phyloP scores from a whole-genome alignment of 2,329 filamentous ascomycete genomes.

The Trichoderma koningii region DNA sequence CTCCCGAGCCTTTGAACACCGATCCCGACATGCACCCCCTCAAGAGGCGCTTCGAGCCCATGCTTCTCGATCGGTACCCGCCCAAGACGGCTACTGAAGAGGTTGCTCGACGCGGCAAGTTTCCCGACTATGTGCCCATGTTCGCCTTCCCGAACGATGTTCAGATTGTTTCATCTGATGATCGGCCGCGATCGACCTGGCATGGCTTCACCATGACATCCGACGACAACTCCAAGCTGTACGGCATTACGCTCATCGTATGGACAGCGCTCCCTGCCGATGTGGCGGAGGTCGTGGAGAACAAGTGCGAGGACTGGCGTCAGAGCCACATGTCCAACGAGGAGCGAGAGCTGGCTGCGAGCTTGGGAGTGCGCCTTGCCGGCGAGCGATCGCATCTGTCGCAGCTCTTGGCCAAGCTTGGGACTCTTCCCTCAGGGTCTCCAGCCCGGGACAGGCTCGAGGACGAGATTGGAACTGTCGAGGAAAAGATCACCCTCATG shows the following conservation, averaged over 20 bases:
- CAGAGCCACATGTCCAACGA: conserved; percentile 86
- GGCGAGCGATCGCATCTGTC: conserved; percentile 88
- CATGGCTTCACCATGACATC: conserved; percentile 98
- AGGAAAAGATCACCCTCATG: conserved; percentile 97
- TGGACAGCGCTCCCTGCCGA: conserved; percentile 86
- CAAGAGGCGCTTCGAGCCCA: conserved; percentile 90
- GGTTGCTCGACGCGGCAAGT: conserved; percentile 74
- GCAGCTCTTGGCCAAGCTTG: conserved; percentile 79
- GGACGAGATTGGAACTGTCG: conserved; percentile 91
- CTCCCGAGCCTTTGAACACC: conserved; percentile 84
- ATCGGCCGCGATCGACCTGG: conserved; percentile 94
- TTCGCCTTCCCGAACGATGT: conserved; percentile 99
- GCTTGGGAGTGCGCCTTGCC: conserved; percentile 84
- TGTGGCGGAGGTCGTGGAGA: conserved; percentile 81
- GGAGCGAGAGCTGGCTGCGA: conserved; percentile 88
- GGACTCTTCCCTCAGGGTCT: conserved; percentile 77
- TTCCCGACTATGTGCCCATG: conserved; percentile 98
- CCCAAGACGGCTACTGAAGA: conserved; percentile 81
- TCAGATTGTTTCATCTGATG: conserved; percentile 92
- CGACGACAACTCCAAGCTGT: conserved; percentile 86
- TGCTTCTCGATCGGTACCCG: conserved; percentile 92
- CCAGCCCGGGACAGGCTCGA: conserved; percentile 80
- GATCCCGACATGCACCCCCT: conserved; percentile 95
- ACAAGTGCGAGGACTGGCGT: conserved; percentile 80
- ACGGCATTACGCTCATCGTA: conserved; percentile 86